A percentile compares a stretch with the other conserved stretches of the same genome.
Evolutionary conservation across 306 rosid genomes (phyloP).

Genomic region (Cajanus cajan): DNA sequence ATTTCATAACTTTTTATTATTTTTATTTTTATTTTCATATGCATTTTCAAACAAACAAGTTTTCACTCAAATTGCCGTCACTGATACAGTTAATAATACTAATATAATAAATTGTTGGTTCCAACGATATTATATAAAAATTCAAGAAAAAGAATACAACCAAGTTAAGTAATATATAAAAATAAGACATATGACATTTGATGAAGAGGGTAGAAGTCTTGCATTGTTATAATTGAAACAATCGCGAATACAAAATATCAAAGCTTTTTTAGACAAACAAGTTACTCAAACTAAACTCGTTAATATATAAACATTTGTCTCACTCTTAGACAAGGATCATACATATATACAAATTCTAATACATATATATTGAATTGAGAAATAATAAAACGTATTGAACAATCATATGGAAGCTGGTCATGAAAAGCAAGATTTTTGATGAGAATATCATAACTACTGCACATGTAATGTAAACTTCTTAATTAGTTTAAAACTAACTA

Average conservation of each 20-base stretch:
- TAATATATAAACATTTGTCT: background rate
- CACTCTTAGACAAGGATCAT: background rate
- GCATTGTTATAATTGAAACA: too few species aligned
- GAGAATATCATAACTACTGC: constrained; percentile 36
- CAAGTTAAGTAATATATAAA: too few species aligned
- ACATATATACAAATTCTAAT: background rate
- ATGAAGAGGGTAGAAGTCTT: too few species aligned
- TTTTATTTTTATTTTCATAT: too few species aligned
- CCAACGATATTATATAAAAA: too few species aligned
- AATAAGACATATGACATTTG: too few species aligned
- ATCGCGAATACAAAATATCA: background rate
- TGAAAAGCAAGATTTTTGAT: constrained; percentile 30
- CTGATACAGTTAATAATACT: too few species aligned
- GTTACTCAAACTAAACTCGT: background rate
- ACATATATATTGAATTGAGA: background rate
- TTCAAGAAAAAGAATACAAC: too few species aligned
- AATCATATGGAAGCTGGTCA: constrained; percentile 24
- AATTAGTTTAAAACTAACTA: constrained; percentile 25
- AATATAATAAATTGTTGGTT: too few species aligned
- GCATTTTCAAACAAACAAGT: background rate
- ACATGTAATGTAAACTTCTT: constrained; percentile 48
- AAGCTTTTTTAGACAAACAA: background rate
- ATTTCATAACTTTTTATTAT: too few species aligned
- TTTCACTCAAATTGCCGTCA: background rate
- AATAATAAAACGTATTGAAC: background rate